phyloP scores from a whole-genome alignment of 257 asterid genomes.

The Oldenlandia corymbosa region DNA sequence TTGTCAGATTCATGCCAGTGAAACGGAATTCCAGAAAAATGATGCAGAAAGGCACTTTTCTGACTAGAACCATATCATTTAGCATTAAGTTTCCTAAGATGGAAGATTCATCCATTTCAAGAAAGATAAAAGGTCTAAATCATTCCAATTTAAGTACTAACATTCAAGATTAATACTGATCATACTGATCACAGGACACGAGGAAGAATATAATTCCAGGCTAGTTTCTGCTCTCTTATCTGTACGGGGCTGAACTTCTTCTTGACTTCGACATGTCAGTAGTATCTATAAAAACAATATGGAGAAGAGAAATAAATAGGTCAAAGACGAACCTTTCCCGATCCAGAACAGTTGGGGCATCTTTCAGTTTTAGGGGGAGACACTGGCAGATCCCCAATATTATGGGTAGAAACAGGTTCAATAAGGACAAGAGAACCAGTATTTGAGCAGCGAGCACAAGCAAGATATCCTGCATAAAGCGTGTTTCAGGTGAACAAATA shows the following conservation, averaged over 20 bases:
- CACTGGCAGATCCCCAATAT: conserved; percentile 44
- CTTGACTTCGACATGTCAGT: neutral
- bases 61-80: no score
- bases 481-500: neutral
- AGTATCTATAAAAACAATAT: neutral
- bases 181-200: no score
- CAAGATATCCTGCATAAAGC: conserved; percentile 70
- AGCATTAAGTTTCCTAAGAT: no score
- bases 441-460: conserved; percentile 92
- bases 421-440: conserved; percentile 74
- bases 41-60: neutral
- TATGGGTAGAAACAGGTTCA: conserved; percentile 59
- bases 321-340: conserved; percentile 69
- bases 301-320: neutral
- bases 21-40: neutral
- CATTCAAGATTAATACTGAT: no score
- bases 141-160: neutral
- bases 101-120: neutral
- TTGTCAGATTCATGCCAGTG: no score
- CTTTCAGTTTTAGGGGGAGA: conserved; percentile 75
- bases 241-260: neutral
- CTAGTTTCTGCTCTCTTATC: neutral
- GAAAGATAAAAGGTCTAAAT: neutral
- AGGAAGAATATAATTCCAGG: no score
- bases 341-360: conserved; percentile 83